These are phyloP conservation scores for Fusarium mundagurra DNA, from an alignment of 2,329 filamentous ascomycete species.

Conservation along the genomic window DNA sequence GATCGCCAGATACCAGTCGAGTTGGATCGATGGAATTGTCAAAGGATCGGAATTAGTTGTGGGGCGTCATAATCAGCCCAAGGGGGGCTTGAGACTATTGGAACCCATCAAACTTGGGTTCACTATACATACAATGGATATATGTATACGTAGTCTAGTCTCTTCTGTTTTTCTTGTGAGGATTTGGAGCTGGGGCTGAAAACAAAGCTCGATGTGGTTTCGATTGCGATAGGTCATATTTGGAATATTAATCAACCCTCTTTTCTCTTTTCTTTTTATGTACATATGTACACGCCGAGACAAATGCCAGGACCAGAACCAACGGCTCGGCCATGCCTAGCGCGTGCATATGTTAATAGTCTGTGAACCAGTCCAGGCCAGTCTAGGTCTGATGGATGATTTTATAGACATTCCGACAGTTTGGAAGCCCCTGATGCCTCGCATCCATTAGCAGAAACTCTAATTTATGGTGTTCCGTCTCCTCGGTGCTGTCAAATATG, in stretches of 20 bases:
- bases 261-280: constrained; percentile 11
- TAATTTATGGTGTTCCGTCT: not conserved
- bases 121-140: not conserved
- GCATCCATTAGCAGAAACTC: not conserved
- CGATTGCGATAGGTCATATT: constrained; percentile 29
- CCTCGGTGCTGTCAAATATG: not conserved
- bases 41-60: not conserved
- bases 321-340: constrained; percentile 24
- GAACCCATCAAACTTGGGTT: constrained; percentile 2
- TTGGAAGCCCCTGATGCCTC: constrained; percentile 4
- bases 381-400: not conserved
- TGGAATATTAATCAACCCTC: constrained; percentile 27
- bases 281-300: constrained; percentile 1
- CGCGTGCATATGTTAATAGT: not conserved
- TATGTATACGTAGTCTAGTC: not conserved
- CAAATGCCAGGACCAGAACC: constrained; percentile 11
- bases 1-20: not conserved
- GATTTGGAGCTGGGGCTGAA: constrained; percentile 8
- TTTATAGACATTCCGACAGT: constrained; percentile 19
- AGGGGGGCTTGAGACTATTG: not conserved
- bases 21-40: not conserved
- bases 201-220: constrained; percentile 6
- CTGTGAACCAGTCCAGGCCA: not conserved
- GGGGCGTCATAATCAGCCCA: not conserved
- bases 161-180: not conserved